phyloP scores from a whole-genome alignment of 768 basidiomycete species.

The Rhizopogon vinicolor region DNA sequence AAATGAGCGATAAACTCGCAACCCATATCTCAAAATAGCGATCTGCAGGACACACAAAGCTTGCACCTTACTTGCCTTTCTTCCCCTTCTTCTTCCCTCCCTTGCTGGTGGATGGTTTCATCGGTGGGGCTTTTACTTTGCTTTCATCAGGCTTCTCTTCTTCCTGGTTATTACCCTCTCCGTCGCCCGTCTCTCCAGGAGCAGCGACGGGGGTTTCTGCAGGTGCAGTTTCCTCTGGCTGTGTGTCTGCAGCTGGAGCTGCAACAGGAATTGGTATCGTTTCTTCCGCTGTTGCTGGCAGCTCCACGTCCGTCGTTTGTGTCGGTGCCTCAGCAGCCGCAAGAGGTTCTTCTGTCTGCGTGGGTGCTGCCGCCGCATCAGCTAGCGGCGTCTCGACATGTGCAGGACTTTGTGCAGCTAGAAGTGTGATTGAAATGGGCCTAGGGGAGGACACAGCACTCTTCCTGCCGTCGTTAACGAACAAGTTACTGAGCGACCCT shows the following conservation, averaged over 20 bases:
- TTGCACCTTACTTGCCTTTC: slow-evolving; percentile 5
- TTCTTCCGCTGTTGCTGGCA: neutral
- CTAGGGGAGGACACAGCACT: neutral
- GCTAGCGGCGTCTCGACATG: neutral
- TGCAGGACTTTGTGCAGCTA: neutral
- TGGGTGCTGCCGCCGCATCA: neutral
- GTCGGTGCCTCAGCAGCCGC: neutral
- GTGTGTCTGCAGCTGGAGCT: neutral
- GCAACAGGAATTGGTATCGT: neutral
- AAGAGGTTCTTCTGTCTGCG: neutral
- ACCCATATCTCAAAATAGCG: neutral
- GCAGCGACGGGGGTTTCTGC: neutral
- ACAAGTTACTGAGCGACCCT: slow-evolving; percentile 1
- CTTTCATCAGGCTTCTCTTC: neutral
- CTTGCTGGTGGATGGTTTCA: slow-evolving; percentile 6
- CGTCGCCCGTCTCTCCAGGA: slow-evolving; percentile 1
- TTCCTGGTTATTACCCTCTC: neutral
- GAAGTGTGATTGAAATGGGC: neutral
- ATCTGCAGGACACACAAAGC: neutral
- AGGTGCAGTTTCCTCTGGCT: neutral
- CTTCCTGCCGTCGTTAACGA: slow-evolving; percentile 1
- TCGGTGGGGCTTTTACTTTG: neutral
- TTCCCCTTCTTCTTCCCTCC: slow-evolving; percentile 9
- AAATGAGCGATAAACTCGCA: neutral
- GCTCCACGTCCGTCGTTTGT: neutral